phyloP scores from a whole-genome alignment of 345 rosid genomes.

The Alliaria petiolata region DNA sequence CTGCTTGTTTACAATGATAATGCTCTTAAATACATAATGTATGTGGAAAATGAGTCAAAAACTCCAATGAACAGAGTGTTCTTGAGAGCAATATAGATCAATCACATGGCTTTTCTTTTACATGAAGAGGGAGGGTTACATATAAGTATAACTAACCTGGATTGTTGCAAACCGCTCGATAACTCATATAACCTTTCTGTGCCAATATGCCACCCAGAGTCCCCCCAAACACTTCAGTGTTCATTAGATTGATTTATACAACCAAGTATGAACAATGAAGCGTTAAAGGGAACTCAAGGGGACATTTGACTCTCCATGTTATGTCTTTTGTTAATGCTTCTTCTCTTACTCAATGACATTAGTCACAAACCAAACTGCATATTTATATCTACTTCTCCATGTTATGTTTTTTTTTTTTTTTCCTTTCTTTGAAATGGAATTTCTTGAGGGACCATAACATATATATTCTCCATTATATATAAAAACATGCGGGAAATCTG shows the following conservation, averaged over 20 bases:
- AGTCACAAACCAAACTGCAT: neutral
- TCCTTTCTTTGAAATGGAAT: neutral
- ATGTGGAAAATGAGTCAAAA: neutral
- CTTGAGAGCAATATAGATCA: neutral
- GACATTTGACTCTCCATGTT: conserved; percentile 16
- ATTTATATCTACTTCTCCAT: conserved; percentile 9
- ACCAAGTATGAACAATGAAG: conserved; percentile 27
- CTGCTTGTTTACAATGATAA: neutral
- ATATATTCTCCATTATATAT: neutral
- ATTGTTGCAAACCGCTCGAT: neutral
- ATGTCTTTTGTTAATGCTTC: neutral
- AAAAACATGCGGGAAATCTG: neutral
- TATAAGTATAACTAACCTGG: neutral
- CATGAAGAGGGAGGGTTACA: neutral
- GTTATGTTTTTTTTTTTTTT: neutral
- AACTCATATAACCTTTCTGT: neutral
- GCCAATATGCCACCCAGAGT: conserved; percentile 27
- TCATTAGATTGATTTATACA: neutral
- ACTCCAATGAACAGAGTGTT: neutral
- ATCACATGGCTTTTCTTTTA: neutral
- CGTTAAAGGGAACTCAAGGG: conserved; percentile 35
- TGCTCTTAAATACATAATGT: neutral
- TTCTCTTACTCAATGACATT: neutral
- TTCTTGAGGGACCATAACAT: conserved; percentile 2
- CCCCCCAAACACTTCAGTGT: conserved; percentile 39